Percentiles rank a stretch among this genome's conserved stretches.
These are phyloP conservation scores for Conoideocrella luteorostrata DNA, from an alignment of 2,329 filamentous ascomycete genomes.

Conservation along the genomic window DNA sequence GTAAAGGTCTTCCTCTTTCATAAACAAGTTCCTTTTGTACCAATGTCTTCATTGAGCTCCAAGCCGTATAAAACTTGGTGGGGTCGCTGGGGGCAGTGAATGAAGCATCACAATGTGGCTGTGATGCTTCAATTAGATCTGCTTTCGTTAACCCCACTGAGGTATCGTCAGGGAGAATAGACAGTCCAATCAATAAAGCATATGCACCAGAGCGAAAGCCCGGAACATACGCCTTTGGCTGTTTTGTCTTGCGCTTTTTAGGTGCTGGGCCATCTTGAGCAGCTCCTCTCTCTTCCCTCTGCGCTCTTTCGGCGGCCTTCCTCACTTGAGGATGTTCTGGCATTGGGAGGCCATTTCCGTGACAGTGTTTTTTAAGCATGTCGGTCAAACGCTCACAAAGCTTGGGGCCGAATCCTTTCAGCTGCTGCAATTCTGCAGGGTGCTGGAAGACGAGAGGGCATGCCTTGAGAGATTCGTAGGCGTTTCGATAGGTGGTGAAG, in stretches of 20 bases:
- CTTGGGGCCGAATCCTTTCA: slow-evolving; percentile 69
- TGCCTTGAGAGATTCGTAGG: slow-evolving; percentile 69
- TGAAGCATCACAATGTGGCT: slow-evolving; percentile 66
- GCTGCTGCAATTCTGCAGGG: slow-evolving; percentile 63
- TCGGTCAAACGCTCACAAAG: slow-evolving; percentile 64
- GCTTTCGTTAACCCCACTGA: slow-evolving; percentile 55
- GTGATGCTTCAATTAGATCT: slow-evolving; percentile 61
- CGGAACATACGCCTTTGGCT: slow-evolving; percentile 65
- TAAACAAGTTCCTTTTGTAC: slow-evolving; percentile 67
- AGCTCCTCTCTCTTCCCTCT: slow-evolving; percentile 28
- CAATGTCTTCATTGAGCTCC: slow-evolving; percentile 76
- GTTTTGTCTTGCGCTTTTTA: slow-evolving; percentile 49
- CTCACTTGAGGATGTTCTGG: slow-evolving; percentile 49
- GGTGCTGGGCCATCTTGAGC: slow-evolving; percentile 28
- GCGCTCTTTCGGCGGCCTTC: slow-evolving; percentile 27
- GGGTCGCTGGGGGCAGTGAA: slow-evolving; percentile 63
- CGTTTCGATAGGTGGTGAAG: slow-evolving; percentile 64
- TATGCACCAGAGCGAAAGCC: slow-evolving; percentile 67
- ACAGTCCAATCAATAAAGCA: slow-evolving; percentile 62
- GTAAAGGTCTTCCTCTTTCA: slow-evolving; percentile 60
- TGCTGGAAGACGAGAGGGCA: slow-evolving; percentile 67
- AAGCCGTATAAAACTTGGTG: slow-evolving; percentile 69
- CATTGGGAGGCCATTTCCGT: slow-evolving; percentile 61
- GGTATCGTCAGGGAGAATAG: slow-evolving; percentile 49
- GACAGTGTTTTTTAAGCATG: slow-evolving; percentile 53